Evolutionary conservation across 2,329 filamentous ascomycete genomes (phyloP).

Genomic region (Corynespora cassiicola): DNA sequence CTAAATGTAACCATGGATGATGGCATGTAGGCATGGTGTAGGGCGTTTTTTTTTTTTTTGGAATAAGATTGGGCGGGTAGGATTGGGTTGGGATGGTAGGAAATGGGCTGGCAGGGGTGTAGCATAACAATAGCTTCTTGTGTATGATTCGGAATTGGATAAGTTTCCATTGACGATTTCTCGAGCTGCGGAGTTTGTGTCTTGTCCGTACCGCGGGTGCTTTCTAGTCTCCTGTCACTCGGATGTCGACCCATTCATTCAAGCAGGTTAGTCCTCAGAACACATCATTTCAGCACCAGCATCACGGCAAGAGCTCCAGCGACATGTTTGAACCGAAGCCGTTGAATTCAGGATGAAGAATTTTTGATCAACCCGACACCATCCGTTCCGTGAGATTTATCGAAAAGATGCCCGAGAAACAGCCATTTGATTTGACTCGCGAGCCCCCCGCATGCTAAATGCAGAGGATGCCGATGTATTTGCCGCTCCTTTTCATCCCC

Average conservation of each 20-base stretch:
- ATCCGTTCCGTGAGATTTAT: slow-evolving; percentile 14
- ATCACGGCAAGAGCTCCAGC: neutral
- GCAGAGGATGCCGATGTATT: slow-evolving; percentile 7
- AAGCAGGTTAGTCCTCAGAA: no score
- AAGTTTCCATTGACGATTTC: no score
- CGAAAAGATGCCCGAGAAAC: slow-evolving; percentile 14
- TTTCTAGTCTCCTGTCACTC: no score
- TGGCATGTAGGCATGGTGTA: neutral
- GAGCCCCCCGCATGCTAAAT: no score
- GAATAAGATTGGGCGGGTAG: slow-evolving; percentile 1
- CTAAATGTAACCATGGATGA: slow-evolving; percentile 7
- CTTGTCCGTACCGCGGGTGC: no score
- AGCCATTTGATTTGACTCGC: no score
- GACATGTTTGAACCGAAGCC: neutral
- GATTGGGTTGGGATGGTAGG: neutral
- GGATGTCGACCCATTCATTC: no score
- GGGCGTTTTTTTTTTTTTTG: neutral
- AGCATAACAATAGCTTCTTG: no score
- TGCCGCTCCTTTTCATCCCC: neutral
- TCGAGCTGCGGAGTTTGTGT: no score
- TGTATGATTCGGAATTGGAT: no score
- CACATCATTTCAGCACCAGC: no score
- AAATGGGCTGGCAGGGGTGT: neutral
- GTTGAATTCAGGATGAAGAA: slow-evolving; percentile 19
- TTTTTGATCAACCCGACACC: slow-evolving; percentile 19